A percentile compares a stretch with the other conserved stretches of the same genome.
These are phyloP conservation scores for Coprinopsis marcescibilis DNA, from an alignment of 768 basidiomycete genomes.

Conservation along the genomic window DNA sequence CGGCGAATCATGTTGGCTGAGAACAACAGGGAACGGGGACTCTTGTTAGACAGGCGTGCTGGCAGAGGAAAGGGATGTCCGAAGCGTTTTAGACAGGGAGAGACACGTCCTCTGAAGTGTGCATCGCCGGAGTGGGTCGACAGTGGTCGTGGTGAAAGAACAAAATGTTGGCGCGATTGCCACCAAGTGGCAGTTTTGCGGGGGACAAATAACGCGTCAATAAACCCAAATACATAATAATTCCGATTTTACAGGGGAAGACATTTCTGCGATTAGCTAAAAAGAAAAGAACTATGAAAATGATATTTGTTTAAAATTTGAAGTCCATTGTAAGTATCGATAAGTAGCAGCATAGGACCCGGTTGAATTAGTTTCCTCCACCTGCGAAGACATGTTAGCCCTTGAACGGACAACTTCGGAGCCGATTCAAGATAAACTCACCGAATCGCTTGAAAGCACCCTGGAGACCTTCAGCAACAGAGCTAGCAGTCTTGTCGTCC, in stretches of 20 bases:
- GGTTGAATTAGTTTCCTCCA: no score
- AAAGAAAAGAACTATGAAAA: no score
- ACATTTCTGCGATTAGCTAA: no score
- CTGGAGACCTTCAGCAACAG: constrained; percentile 21
- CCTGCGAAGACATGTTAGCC: no score
- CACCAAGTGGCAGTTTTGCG: background rate
- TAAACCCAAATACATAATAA: background rate
- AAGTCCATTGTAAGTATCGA: no score
- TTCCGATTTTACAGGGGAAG: no score
- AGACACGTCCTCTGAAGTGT: constrained; percentile 16
- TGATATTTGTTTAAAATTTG: no score
- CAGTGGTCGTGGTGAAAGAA: constrained; percentile 8
- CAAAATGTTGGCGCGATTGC: background rate
- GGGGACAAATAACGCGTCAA: background rate
- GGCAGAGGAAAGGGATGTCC: constrained; percentile 31
- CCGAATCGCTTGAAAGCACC: constrained; percentile 34
- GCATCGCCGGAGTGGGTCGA: constrained; percentile 14
- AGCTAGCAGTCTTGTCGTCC: background rate
- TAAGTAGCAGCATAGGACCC: no score
- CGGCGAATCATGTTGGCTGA: constrained; percentile 48
- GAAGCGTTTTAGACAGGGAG: constrained; percentile 44
- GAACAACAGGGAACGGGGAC: constrained; percentile 32
- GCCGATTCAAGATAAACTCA: no score
- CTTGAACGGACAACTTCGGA: no score
- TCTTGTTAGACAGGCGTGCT: constrained; percentile 16